Base-by-base conservation (phyloP, 2,329 filamentous ascomycete species). In the Stromatinia cepivora region DNA sequence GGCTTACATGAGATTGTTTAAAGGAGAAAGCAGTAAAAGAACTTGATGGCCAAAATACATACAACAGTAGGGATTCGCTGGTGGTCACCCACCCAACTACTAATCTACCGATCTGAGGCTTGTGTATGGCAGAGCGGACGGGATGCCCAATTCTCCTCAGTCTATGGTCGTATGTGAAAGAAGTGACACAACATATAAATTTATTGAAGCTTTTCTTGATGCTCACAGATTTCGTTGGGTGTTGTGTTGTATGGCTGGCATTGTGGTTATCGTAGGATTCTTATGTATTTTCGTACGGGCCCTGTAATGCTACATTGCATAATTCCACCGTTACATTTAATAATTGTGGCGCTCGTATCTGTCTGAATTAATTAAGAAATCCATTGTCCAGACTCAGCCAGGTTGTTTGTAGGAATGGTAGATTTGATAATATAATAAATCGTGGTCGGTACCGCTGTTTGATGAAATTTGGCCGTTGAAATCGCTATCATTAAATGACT, bases 151-250 rank as follows among this genome's bases (percentile, higher is more conserved):
- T 58, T 42, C 22, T 58, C 56, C 7, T 58, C 34, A 58, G 56
- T 58, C 56, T 58, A 42, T 58, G 34, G 34, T 58, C 56, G 34
- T 58, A 58, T 58, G 34, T 57, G n/a, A 0, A 0, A 25, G 22
- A 9, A 4, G 0, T 0, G 0, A 0, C 0, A 1, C 3, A 20
- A 42, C n/a, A n/a, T 17, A 6, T 20, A 8, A 0, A 2, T 42
- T 17, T 59, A 59, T 28, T 0, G 36, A 3, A 6, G 1, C 1
- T 11, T 7, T 11, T 0, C 1, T 1, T 4, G n/a, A 59, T 15
- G 20, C 56, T 22, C 36, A 22, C 10, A 11, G 4, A 22, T 20
- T 13, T 3, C n/a, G 11, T 10, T 1, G 8, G 25, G 25, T 25
- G n/a, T 20, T 42, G 36, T 13, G 34, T 42, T n/a, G 56, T 28